A percentile compares a stretch with the other conserved stretches of the same genome.
These are phyloP conservation scores for Penicillium nucicola DNA, from an alignment of 495 filamentous ascomycete genomes.

Conservation along the genomic window DNA sequence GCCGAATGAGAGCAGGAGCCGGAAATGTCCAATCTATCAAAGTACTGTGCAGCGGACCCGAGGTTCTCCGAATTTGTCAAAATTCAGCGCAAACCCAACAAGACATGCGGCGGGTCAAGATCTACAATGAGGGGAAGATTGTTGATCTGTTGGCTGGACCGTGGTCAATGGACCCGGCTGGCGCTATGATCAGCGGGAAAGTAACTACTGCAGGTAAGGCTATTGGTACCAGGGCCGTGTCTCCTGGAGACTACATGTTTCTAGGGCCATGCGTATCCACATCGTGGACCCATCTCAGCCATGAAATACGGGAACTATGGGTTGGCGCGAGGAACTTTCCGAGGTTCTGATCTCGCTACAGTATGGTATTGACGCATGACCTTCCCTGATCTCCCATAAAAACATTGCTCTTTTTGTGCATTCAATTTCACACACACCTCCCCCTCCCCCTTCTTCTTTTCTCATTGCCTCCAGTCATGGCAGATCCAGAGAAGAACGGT, in stretches of 20 bases:
- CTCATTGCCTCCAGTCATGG: slow-evolving; percentile 2
- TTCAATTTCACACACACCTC: neutral
- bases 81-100: neutral
- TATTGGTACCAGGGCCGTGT: neutral
- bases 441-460: neutral
- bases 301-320: slow-evolving; percentile 3
- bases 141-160: slow-evolving; percentile 10
- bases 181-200: slow-evolving; percentile 4
- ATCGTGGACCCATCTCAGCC: slow-evolving; percentile 1
- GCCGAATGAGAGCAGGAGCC: neutral
- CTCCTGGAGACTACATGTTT: neutral
- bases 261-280: slow-evolving; percentile 6
- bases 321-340: slow-evolving; percentile 6
- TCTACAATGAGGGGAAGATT: slow-evolving; percentile 3
- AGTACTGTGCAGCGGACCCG: neutral
- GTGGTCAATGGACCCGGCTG: slow-evolving; percentile 2
- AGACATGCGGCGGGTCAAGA: neutral
- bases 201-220: neutral
- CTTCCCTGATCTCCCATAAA: neutral
- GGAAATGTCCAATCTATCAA: neutral
- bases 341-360: neutral
- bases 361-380: neutral
- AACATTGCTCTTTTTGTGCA: neutral
- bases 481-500: slow-evolving; percentile 11
- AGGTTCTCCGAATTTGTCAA: slow-evolving; percentile 1